These are phyloP conservation scores for Pythium monospermum DNA, from an alignment of 352 stramenopile species.

Conservation along the genomic window DNA sequence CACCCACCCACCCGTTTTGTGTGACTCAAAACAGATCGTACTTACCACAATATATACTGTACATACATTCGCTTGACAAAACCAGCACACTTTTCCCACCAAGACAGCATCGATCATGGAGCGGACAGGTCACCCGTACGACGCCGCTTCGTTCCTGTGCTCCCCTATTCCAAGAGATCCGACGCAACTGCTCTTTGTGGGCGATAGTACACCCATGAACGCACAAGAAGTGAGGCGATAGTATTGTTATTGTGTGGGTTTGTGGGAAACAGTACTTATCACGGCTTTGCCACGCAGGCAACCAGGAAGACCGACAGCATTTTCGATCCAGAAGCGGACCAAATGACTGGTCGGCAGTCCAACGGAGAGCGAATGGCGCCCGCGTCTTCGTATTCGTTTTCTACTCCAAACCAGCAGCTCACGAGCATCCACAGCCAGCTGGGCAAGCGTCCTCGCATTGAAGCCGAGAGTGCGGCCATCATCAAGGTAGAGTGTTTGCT, in stretches of 20 bases:
- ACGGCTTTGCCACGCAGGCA: not conserved
- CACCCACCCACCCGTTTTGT: too few species aligned
- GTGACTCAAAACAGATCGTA: too few species aligned
- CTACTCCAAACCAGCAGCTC: too few species aligned
- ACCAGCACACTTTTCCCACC: too few species aligned
- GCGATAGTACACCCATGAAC: constrained; percentile 15
- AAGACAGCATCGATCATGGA: too few species aligned
- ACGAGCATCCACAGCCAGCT: not conserved
- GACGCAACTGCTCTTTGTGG: constrained; percentile 53
- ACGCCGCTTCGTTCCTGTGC: constrained; percentile 49
- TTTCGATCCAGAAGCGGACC: constrained; percentile 31
- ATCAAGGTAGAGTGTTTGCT: too few species aligned
- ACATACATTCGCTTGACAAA: too few species aligned
- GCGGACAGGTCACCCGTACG: not conserved
- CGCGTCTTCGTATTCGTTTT: not conserved
- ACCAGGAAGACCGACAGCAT: constrained; percentile 21
- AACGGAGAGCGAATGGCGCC: not conserved
- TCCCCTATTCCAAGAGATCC: constrained; percentile 63
- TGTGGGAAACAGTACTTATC: not conserved
- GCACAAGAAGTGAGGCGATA: not conserved
- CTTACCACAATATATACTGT: too few species aligned
- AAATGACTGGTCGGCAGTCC: constrained; percentile 15
- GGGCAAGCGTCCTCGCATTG: constrained; percentile 45
- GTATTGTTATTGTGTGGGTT: not conserved
- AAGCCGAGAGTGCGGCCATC: constrained; percentile 50